phyloP scores from a whole-genome alignment of 2,329 filamentous ascomycete genomes.

The Ceratocystis colombiana region DNA sequence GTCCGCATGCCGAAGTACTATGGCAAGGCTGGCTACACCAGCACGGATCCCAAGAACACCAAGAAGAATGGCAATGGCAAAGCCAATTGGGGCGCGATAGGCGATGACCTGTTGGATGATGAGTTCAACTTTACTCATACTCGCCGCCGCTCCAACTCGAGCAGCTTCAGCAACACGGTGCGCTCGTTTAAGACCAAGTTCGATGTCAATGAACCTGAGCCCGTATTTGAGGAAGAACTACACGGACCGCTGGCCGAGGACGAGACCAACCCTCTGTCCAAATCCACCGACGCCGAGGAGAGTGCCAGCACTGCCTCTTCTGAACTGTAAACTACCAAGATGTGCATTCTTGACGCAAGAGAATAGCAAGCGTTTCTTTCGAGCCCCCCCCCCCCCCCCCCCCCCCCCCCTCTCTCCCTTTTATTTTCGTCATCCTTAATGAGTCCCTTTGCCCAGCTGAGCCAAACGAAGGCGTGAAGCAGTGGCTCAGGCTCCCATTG shows the following conservation, averaged over 20 bases:
- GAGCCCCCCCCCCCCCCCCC: neutral
- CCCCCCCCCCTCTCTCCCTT: neutral
- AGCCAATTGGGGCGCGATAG: slow-evolving; percentile 82
- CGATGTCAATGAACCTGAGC: slow-evolving; percentile 78
- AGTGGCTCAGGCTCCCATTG: neutral
- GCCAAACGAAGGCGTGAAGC: neutral
- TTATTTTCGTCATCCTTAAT: slow-evolving; percentile 11
- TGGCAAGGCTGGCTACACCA: slow-evolving; percentile 71
- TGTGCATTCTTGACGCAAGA: neutral
- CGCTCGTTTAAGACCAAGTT: slow-evolving; percentile 93
- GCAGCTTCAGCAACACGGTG: slow-evolving; percentile 57
- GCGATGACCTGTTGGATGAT: slow-evolving; percentile 75
- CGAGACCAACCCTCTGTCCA: slow-evolving; percentile 41
- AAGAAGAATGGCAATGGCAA: slow-evolving; percentile 95
- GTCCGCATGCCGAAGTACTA: slow-evolving; percentile 89
- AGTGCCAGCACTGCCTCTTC: slow-evolving; percentile 45
- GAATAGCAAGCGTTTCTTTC: slow-evolving; percentile 14
- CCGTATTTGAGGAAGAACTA: slow-evolving; percentile 79
- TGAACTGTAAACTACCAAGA: slow-evolving; percentile 12
- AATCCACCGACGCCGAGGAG: slow-evolving; percentile 48
- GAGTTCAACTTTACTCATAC: slow-evolving; percentile 74
- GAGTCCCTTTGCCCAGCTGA: neutral
- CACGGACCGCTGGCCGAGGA: slow-evolving; percentile 55
- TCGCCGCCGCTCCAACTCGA: slow-evolving; percentile 88
- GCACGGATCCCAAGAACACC: slow-evolving; percentile 68